Evolutionary conservation across 1,139 yeast species (phyloP).

Genomic region (Spencermartinsiella ligniputridi): DNA sequence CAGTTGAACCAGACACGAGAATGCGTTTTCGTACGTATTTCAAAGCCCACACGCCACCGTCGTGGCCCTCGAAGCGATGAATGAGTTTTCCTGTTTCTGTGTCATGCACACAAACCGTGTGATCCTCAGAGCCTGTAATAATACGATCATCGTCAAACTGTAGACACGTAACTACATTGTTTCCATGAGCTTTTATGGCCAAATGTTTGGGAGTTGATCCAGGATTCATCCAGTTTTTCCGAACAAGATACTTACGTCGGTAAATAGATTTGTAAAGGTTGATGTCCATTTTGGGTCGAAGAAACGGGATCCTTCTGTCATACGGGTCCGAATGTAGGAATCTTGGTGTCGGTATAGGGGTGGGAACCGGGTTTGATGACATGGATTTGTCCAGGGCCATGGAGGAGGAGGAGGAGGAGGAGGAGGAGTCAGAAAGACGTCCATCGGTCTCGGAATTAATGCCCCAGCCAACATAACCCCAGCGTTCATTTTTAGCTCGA

Average conservation of each 20-base stretch:
- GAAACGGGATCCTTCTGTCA: not conserved
- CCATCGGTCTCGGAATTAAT: constrained; percentile 8
- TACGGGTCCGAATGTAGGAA: not conserved
- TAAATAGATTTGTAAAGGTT: constrained; percentile 53
- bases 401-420: constrained; percentile 10
- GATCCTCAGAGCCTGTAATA: constrained; percentile 90
- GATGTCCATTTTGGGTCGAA: constrained; percentile 5
- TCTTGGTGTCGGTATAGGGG: constrained; percentile 2
- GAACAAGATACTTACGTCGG: constrained; percentile 60
- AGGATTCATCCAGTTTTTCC: constrained; percentile 81
- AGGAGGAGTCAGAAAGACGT: constrained; percentile 7
- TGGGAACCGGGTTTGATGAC: not conserved
- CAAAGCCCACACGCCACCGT: constrained; percentile 98
- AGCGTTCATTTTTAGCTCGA: constrained; percentile 30
- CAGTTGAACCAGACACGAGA: constrained; percentile 86
- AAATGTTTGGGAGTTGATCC: constrained; percentile 62
- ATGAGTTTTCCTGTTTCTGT: constrained; percentile 63
- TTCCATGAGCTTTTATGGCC: constrained; percentile 69
- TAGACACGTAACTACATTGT: constrained; percentile 85
- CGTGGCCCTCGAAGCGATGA: constrained; percentile 67
- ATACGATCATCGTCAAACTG: constrained; percentile 90
- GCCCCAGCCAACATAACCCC: constrained; percentile 36
- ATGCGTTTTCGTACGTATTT: constrained; percentile 70
- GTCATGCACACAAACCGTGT: constrained; percentile 74
- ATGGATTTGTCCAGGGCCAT: constrained; percentile 9